phyloP scores from a whole-genome alignment of 1,284 basidiomycete species.

The Melampsora abietis-canadensis region DNA sequence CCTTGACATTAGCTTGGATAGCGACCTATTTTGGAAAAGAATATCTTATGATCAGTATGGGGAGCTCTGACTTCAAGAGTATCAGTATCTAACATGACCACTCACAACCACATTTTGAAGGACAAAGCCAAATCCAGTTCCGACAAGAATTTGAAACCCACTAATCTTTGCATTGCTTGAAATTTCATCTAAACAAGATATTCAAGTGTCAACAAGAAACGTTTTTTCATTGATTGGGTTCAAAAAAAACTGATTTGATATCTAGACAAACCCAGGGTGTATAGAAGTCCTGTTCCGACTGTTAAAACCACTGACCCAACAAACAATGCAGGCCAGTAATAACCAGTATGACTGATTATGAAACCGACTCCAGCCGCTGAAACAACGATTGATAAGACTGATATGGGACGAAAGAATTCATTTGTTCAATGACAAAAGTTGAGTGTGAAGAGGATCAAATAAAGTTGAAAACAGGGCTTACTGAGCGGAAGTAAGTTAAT shows the following conservation, averaged over 20 bases:
- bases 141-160: neutral
- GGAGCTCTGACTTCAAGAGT: too few species aligned
- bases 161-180: neutral
- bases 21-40: neutral
- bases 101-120: slow-evolving; percentile 1
- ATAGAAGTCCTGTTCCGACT: neutral
- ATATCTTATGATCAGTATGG: too few species aligned
- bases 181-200: neutral
- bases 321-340: neutral
- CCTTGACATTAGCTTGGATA: neutral
- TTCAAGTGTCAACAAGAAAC: neutral
- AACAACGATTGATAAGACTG: slow-evolving; percentile 5
- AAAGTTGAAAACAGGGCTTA: neutral
- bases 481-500: neutral
- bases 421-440: too few species aligned
- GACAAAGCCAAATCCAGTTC: neutral
- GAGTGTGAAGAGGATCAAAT: too few species aligned
- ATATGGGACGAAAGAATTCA: neutral
- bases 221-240: neutral
- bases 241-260: neutral
- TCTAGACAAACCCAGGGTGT: neutral
- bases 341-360: neutral
- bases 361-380: neutral
- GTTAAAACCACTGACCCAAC: neutral
- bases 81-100: neutral